Evolutionary conservation across 2,329 filamentous ascomycete genomes (phyloP).

Genomic region (Aphanoascus verrucosus): DNA sequence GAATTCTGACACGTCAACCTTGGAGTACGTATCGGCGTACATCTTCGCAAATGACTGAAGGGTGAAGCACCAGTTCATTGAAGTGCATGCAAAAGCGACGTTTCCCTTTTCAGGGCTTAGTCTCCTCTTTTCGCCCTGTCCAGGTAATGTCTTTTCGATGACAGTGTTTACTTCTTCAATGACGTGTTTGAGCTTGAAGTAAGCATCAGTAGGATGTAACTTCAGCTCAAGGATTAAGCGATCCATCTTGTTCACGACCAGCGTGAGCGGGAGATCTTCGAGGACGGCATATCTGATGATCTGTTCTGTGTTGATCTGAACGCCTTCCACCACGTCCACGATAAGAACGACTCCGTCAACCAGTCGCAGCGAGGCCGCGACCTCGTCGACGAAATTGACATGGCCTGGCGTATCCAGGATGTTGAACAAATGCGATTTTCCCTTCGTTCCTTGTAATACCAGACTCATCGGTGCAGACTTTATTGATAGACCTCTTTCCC

Average conservation of each 20-base stretch:
- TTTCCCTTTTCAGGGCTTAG: conserved; percentile 95
- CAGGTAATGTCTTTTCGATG: conserved; percentile 78
- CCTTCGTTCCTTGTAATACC: conserved; percentile 74
- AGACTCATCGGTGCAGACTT: conserved; percentile 93
- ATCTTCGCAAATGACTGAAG: conserved; percentile 88
- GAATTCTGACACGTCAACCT: conserved; percentile 73
- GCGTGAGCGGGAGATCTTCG: conserved; percentile 75
- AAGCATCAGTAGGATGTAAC: conserved; percentile 85
- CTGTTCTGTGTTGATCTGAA: conserved; percentile 95
- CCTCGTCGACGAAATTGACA: conserved; percentile 96
- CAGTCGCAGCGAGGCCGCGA: conserved; percentile 74
- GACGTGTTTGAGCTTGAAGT: conserved; percentile 99
- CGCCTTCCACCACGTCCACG: conserved; percentile 95
- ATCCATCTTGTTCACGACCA: conserved; percentile 97
- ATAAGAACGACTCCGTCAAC: conserved; percentile 88
- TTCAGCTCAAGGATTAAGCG: conserved; percentile 88
- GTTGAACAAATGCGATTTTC: conserved; percentile 92
- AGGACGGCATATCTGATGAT: conserved; percentile 92
- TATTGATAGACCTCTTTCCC: conserved; percentile 79
- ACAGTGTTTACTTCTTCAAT: conserved; percentile 95
- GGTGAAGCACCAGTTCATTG: conserved; percentile 95
- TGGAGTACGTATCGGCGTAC: conserved; percentile 81
- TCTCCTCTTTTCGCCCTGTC: conserved; percentile 64
- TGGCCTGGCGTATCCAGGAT: conserved; percentile 93
- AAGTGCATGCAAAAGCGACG: conserved; percentile 88